phyloP scores from a whole-genome alignment of 23 red algal genomes.

The Gracilaria gracilis region DNA sequence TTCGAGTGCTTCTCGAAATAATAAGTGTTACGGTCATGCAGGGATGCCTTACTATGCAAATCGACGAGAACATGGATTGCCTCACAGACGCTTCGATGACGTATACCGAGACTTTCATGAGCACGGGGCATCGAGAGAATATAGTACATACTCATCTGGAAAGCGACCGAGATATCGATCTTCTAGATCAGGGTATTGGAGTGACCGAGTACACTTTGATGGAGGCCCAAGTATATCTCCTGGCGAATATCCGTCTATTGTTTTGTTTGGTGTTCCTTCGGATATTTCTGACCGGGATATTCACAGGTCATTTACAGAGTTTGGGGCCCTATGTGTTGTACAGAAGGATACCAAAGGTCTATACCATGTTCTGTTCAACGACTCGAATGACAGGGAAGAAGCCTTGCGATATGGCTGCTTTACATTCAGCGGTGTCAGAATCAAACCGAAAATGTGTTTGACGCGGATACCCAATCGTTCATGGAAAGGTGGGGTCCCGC shows the following conservation, averaged over 20 bases:
- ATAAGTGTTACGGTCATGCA: neutral
- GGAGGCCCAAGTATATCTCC: neutral
- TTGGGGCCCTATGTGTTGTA: neutral
- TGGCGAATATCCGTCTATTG: neutral
- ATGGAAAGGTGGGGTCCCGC: neutral
- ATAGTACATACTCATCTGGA: slow-evolving; percentile 5
- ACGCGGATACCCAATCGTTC: neutral
- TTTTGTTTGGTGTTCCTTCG: slow-evolving; percentile 4
- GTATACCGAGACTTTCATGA: neutral
- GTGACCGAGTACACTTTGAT: neutral
- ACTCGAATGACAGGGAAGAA: neutral
- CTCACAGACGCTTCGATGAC: neutral
- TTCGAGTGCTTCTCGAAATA: neutral
- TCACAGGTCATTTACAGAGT: neutral
- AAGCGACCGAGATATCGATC: neutral
- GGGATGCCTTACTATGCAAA: neutral
- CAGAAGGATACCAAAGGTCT: neutral
- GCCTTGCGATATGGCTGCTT: slow-evolving; percentile 17
- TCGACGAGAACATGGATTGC: neutral
- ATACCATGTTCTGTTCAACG: neutral
- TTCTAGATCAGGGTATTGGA: neutral
- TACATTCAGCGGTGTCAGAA: neutral
- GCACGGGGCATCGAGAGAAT: neutral
- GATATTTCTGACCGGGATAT: neutral
- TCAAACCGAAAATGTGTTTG: neutral